phyloP scores from a whole-genome alignment of 805 yeast genomes.

The Hanseniaspora lindneri region DNA sequence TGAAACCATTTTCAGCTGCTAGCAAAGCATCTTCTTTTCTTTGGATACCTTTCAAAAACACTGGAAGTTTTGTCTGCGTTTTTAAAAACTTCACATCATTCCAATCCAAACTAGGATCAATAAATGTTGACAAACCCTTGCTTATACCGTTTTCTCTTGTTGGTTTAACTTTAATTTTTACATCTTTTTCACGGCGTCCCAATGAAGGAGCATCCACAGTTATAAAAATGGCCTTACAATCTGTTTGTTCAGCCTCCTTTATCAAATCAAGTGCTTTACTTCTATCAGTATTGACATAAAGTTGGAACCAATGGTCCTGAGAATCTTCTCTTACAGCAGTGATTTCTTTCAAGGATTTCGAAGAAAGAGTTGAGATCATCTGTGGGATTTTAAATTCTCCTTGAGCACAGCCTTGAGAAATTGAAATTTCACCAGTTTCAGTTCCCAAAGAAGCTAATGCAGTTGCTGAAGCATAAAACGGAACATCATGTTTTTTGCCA shows the following conservation, averaged over 20 bases:
- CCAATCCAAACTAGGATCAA: conserved; percentile 60
- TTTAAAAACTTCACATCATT: conserved; percentile 48
- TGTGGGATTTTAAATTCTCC: conserved; percentile 52
- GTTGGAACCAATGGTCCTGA: conserved; percentile 81
- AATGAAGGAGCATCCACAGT: conserved; percentile 90
- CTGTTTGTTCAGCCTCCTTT: conserved; percentile 59
- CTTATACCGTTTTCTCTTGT: conserved; percentile 76
- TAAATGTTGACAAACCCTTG: conserved; percentile 72
- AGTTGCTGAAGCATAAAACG: conserved; percentile 84
- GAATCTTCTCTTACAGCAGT: conserved; percentile 49
- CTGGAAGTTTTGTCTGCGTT: conserved; percentile 48
- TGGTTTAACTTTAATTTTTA: conserved; percentile 45
- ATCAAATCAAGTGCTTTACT: conserved; percentile 49
- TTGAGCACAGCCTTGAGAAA: conserved; percentile 70
- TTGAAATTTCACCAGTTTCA: conserved; percentile 70
- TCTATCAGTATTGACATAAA: conserved; percentile 71
- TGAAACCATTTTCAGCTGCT: conserved; percentile 60
- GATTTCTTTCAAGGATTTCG: conserved; percentile 79
- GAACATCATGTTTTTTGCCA: conserved; percentile 57
- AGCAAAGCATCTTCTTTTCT: conserved; percentile 62
- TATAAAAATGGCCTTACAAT: conserved; percentile 70
- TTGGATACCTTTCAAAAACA: conserved; percentile 75
- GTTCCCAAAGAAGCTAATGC: conserved; percentile 88
- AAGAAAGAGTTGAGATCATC: conserved; percentile 87
- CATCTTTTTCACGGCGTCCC: conserved; percentile 84